Conservation (phyloP, 345 rosid species). For the Bruguiera parviflora region DNA sequence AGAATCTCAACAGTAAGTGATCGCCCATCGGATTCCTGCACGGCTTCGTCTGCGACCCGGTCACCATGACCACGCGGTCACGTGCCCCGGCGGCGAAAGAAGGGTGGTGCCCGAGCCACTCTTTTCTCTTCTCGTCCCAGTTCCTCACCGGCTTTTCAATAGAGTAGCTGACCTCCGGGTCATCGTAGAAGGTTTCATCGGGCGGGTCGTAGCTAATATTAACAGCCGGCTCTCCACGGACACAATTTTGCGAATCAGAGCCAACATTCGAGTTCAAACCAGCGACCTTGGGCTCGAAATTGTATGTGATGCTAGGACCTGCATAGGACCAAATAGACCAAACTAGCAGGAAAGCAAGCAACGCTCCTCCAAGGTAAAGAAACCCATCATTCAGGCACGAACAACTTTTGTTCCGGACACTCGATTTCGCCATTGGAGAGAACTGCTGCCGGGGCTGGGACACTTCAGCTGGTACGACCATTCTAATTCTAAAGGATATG, state of each 20-base stretch:
- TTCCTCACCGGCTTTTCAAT: slow-evolving; percentile 49
- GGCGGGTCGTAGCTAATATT: slow-evolving; percentile 51
- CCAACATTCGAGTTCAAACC: slow-evolving; percentile 3
- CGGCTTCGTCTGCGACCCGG: slow-evolving; percentile 82
- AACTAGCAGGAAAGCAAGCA: slow-evolving; percentile 53
- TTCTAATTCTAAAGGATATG: slow-evolving; percentile 7
- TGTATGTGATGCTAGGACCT: slow-evolving; percentile 15
- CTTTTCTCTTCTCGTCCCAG: slow-evolving; percentile 79
- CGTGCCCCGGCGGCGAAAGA: slow-evolving; percentile 54
- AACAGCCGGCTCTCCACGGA: slow-evolving; percentile 22
- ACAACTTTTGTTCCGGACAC: slow-evolving; percentile 25
- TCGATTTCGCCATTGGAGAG: slow-evolving; percentile 23
- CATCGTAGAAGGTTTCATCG: slow-evolving; percentile 68
- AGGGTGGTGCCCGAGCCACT: slow-evolving; percentile 72
- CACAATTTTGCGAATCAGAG: slow-evolving; percentile 10
- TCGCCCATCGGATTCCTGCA: slow-evolving; percentile 90
- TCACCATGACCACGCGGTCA: slow-evolving; percentile 62
- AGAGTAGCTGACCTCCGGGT: slow-evolving; percentile 57
- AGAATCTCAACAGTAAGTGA: slow-evolving; percentile 67
- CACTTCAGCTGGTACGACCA: slow-evolving; percentile 1
- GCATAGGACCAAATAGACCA: slow-evolving; percentile 65
- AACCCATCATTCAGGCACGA: slow-evolving; percentile 43
- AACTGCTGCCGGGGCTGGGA: slow-evolving; percentile 5
- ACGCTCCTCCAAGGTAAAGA: slow-evolving; percentile 62
- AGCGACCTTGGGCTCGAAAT: slow-evolving; percentile 14